Percentiles rank a stretch among this genome's conserved stretches.
phyloP scores from a whole-genome alignment of 2,329 filamentous ascomycete genomes.

The Chalaropsis ovoidea region DNA sequence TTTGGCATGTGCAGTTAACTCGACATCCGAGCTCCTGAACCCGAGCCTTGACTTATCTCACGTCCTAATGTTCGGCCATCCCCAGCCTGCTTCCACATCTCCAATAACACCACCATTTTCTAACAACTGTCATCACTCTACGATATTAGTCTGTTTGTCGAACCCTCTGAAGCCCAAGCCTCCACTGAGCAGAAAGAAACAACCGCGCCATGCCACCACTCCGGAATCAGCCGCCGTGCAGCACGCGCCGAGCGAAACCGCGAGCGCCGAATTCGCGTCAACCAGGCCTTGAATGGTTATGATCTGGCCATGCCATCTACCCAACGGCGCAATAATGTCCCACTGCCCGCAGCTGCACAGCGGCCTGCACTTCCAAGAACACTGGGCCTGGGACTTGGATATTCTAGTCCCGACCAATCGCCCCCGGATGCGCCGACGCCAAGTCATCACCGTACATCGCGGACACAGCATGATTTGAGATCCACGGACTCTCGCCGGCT shows the following conservation, averaged over 20 bases:
- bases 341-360: neutral
- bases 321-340: neutral
- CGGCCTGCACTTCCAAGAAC: neutral
- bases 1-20: slow-evolving; percentile 1
- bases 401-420: neutral
- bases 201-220: neutral
- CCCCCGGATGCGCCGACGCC: neutral
- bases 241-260: neutral
- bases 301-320: neutral
- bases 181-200: slow-evolving; percentile 3
- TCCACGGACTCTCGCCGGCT: neutral
- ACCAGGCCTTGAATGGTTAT: neutral
- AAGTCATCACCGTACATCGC: neutral
- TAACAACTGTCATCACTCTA: neutral
- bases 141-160: slow-evolving; percentile 8
- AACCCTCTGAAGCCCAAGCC: slow-evolving; percentile 6
- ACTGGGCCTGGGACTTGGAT: neutral
- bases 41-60: neutral
- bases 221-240: neutral
- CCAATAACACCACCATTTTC: neutral
- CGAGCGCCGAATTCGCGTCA: slow-evolving; percentile 1
- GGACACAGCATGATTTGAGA: neutral
- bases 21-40: neutral
- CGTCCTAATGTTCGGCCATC: neutral
- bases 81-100: neutral